Base-by-base conservation (phyloP, 352 stramenopile species). In the Globisporangium uncinulatum region DNA sequence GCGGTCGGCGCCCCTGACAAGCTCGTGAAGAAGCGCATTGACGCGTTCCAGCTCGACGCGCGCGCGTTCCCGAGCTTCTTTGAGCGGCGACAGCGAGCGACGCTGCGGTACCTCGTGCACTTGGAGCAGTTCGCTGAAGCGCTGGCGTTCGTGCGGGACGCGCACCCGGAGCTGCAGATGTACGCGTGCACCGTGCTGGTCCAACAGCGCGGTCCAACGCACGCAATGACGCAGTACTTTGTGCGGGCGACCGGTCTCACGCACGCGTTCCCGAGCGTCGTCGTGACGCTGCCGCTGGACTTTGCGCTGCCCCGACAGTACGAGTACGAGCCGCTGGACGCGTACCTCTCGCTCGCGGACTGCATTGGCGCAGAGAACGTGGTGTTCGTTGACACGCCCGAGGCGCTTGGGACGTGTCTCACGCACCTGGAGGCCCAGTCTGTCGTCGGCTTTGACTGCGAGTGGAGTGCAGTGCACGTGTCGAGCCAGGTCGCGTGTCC, bases 401-500 rank as follows among this genome's bases (percentile, higher is more conserved):
- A 57, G 19, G 55, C 46, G 15, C 49, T 91, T 7, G 42, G 66
- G 10, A 45, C 14, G n/a, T 87, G 75, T 46, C 57, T 71, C 11
- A 56, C 54, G 19, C 62, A 88, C 44, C 61, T 93, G 24, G 43
- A 71, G n/a, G 43, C 47, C 2, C 68, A 80, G n/a, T 31, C 63
- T 0, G 64, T 75, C 20, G 65, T 93, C 17, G 83, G 83, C 3
- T 89, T 93, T 45, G 83, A 93, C 66, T 89, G 76, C 17, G 83
- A 93, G 59, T 93, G 83, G 83, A 88, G 86, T 32, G 61, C 74
- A 8, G 59, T 71, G n/a, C 70, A 82, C 24, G 47, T 29, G 1
- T 19, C 52, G 1, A 42, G 57, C n/a, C 36, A 61, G 15, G 17
- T 47, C 4, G 46, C 37, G 29, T 71, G 72, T 6, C 73, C 73